Evolutionary conservation across 768 basidiomycete species (phyloP).

Genomic region (Kwoniella sp.): DNA sequence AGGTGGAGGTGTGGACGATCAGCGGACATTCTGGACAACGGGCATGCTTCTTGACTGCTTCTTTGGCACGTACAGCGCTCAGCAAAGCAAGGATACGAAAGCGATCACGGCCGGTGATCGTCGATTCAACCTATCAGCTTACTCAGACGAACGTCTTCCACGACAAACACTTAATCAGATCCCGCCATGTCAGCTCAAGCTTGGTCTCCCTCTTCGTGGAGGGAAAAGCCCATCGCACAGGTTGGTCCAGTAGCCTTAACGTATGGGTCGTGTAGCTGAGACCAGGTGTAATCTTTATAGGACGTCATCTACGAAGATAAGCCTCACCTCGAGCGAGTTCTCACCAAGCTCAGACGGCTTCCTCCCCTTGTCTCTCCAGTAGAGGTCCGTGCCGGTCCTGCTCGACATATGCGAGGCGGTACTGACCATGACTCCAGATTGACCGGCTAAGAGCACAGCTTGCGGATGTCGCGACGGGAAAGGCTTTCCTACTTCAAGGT

Average conservation of each 20-base stretch:
- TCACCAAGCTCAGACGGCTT: conserved; percentile 68
- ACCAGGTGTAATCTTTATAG: conserved; percentile 47
- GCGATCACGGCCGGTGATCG: no score
- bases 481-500: conserved; percentile 91
- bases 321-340: conserved; percentile 61
- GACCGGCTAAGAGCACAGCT: conserved; percentile 66
- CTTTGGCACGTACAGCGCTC: no score
- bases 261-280: not conserved
- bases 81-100: no score
- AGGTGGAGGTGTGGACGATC: no score
- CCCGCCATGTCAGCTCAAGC: conserved; percentile 15
- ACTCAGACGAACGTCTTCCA: no score
- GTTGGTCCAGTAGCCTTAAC: no score
- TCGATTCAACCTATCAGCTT: no score
- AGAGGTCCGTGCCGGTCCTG: conserved; percentile 61
- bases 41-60: no score
- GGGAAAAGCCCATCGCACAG: conserved; percentile 69
- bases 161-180: no score
- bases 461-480: conserved; percentile 70
- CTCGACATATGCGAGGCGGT: not conserved
- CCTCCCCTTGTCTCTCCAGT: conserved; percentile 89
- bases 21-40: no score
- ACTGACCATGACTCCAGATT: conserved; percentile 26
- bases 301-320: conserved; percentile 69
- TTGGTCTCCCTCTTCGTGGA: conserved; percentile 81